Conservation (phyloP, 2,329 filamentous ascomycete genomes). For the Trichoderma sp. region DNA sequence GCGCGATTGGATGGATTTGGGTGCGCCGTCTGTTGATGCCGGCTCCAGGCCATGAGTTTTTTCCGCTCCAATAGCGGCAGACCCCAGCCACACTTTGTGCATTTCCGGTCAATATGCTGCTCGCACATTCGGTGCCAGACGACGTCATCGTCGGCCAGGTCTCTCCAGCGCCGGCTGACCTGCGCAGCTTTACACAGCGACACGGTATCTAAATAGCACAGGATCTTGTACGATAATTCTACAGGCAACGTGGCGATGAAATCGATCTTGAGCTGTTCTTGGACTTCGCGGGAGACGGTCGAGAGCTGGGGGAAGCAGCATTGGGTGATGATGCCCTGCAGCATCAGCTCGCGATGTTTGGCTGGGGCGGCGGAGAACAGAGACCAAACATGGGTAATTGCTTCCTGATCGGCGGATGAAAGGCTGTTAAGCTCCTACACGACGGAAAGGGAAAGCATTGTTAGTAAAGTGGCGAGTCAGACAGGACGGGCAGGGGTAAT, state of each 20-base stretch:
- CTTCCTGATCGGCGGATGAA: constrained; percentile 82
- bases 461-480: neutral
- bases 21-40: constrained; percentile 67
- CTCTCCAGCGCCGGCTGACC: constrained; percentile 84
- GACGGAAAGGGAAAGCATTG: neutral
- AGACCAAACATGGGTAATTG: constrained; percentile 96
- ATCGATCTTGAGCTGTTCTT: constrained; percentile 95
- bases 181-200: constrained; percentile 95
- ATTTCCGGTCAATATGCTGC: constrained; percentile 91
- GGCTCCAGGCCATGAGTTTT: constrained; percentile 79
- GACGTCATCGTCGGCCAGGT: constrained; percentile 91
- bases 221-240: constrained; percentile 89
- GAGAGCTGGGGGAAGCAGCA: constrained; percentile 98
- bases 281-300: constrained; percentile 83
- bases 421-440: constrained; percentile 74
- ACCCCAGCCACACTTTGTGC: constrained; percentile 93
- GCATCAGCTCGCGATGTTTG: constrained; percentile 92
- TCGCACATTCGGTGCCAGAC: constrained; percentile 98
- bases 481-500: neutral
- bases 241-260: constrained; percentile 84
- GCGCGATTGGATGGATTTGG: constrained; percentile 34
- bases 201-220: constrained; percentile 88
- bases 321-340: constrained; percentile 92
- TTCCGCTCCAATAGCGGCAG: constrained; percentile 86
- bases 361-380: constrained; percentile 92